Conservation (phyloP, 176 grass and related monocot species). For the Zoysia japonica region DNA sequence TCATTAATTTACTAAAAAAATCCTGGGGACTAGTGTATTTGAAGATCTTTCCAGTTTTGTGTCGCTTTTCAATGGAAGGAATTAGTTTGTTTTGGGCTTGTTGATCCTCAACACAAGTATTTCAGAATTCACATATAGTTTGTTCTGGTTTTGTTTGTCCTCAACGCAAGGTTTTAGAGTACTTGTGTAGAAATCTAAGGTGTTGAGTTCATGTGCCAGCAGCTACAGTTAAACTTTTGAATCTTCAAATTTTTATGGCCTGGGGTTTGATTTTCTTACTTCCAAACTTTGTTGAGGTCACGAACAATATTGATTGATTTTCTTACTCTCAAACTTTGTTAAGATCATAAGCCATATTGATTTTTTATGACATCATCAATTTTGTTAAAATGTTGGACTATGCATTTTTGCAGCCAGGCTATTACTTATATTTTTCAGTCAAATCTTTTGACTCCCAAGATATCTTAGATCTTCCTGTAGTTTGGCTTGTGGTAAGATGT, state of each 20-base stretch:
- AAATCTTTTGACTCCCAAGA: background rate
- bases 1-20: background rate
- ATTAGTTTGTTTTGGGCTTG: background rate
- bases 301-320: background rate
- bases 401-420: background rate
- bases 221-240: background rate
- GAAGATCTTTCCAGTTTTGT: background rate
- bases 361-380: background rate
- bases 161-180: background rate
- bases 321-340: background rate
- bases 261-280: background rate
- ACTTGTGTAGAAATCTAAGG: background rate
- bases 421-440: constrained; percentile 2
- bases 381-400: constrained; percentile 4
- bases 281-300: background rate
- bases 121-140: background rate
- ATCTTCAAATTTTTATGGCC: background rate
- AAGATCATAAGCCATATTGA: background rate
- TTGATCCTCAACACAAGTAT: background rate
- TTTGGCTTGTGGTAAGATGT: constrained; percentile 13
- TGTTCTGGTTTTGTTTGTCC: background rate
- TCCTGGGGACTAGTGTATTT: background rate
- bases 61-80: background rate
- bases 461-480: constrained; percentile 13
- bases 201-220: background rate